phyloP scores from a whole-genome alignment of 805 yeast species.

The Teunomyces funiuensis region DNA sequence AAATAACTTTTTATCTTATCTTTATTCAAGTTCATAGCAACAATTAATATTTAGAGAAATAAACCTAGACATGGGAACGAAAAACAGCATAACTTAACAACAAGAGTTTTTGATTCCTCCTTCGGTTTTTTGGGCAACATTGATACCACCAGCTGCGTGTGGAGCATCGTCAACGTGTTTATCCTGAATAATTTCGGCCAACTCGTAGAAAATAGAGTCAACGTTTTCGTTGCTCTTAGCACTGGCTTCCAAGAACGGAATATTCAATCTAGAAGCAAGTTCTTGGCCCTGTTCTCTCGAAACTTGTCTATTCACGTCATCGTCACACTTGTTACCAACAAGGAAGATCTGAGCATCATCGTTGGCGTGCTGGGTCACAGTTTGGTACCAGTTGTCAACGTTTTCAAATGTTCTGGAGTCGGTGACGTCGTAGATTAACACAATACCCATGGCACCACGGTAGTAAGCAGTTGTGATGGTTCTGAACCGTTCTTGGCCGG shows the following conservation, averaged over 20 bases:
- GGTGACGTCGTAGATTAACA: conserved; percentile 79
- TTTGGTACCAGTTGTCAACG: conserved; percentile 91
- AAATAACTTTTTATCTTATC: background rate
- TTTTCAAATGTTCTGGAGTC: conserved; percentile 91
- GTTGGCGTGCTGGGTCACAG: conserved; percentile 94
- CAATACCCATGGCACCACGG: conserved; percentile 87
- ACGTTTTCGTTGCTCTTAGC: conserved; percentile 94
- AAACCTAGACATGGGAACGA: background rate
- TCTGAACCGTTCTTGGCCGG: conserved; percentile 95
- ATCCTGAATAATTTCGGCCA: conserved; percentile 84
- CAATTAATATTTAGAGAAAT: conserved; percentile 5
- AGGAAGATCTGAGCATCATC: conserved; percentile 93
- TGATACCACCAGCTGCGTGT: conserved; percentile 35
- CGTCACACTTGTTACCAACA: conserved; percentile 96
- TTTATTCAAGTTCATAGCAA: conserved; percentile 1
- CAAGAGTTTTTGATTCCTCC: conserved; percentile 34
- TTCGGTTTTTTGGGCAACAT: conserved; percentile 35
- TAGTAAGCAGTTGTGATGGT: conserved; percentile 92
- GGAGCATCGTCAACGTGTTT: conserved; percentile 52
- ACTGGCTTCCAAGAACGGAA: conserved; percentile 93
- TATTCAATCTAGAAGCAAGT: conserved; percentile 79
- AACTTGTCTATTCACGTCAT: conserved; percentile 82
- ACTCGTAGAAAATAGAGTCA: conserved; percentile 84
- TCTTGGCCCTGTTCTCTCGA: conserved; percentile 87
- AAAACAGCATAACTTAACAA: conserved; percentile 25